Evolutionary conservation across 2,329 filamentous ascomycete genomes (phyloP).

Genomic region (Exophiala sideris): DNA sequence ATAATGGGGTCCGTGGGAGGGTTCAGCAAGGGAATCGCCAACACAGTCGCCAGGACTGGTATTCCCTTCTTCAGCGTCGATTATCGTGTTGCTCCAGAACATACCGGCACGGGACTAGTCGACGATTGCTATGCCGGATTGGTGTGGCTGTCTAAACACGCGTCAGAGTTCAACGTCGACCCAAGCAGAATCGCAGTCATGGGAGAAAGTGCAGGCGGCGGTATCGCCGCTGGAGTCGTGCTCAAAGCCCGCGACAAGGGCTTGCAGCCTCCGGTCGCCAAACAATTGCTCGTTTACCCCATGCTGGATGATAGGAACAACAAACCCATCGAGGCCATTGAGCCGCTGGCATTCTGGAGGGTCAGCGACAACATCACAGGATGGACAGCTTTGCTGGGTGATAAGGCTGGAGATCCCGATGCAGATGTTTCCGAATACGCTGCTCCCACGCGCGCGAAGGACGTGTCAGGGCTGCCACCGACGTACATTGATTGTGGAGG

Average conservation of each 20-base stretch:
- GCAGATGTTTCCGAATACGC: slow-evolving; percentile 34
- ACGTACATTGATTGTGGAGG: slow-evolving; percentile 46
- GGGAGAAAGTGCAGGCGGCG: slow-evolving; percentile 46
- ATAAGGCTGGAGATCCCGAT: slow-evolving; percentile 27
- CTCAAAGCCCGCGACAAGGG: slow-evolving; percentile 38
- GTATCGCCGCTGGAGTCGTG: slow-evolving; percentile 39
- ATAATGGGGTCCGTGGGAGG: slow-evolving; percentile 24
- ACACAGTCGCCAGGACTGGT: slow-evolving; percentile 21
- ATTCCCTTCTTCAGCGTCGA: slow-evolving; percentile 31
- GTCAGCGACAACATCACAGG: slow-evolving; percentile 39
- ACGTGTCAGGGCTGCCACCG: slow-evolving; percentile 41
- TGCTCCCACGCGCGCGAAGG: slow-evolving; percentile 37
- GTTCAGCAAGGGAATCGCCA: slow-evolving; percentile 15
- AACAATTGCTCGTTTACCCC: slow-evolving; percentile 46
- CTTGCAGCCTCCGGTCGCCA: slow-evolving; percentile 33
- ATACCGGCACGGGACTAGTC: slow-evolving; percentile 26
- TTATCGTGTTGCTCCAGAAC: slow-evolving; percentile 30
- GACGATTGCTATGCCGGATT: slow-evolving; percentile 34
- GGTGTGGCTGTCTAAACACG: slow-evolving; percentile 38
- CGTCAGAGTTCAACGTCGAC: slow-evolving; percentile 42
- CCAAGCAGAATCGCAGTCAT: slow-evolving; percentile 39
- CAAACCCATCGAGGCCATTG: slow-evolving; percentile 34
- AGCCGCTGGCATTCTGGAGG: slow-evolving; percentile 37
- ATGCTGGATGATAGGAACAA: slow-evolving; percentile 48
- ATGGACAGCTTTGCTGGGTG: slow-evolving; percentile 40